Evolutionary conservation across 2,329 filamentous ascomycete species (phyloP), one percentile per base, ranked within the genome.

Genomic region (Nigrospora osmanthi): DNA sequence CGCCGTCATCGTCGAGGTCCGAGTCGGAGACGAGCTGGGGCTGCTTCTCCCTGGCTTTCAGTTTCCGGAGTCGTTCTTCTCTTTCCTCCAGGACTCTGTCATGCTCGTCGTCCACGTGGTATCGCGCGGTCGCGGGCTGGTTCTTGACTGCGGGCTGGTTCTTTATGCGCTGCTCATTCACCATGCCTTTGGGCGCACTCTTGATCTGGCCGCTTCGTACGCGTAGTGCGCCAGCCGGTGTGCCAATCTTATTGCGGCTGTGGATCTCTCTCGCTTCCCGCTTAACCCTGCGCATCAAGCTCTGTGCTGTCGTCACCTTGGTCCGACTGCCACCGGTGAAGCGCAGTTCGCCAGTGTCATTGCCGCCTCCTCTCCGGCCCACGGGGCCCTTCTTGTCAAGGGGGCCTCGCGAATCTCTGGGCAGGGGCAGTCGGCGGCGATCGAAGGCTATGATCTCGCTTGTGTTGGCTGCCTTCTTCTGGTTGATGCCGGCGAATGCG

Each of bases 211-310:
- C 60, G 7, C 58, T 50, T 14, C 55, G 58, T 23, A 64, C 58
- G 31, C 49, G 38, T 28, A 67, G 49, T 47, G 59, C 51, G 44
- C 65, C 61, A 1, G 63, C 60, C 12, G 66, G 61, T 11, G 59
- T 69, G 15, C 69, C 66, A 32, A 79, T 63, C 31, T 66, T 64
- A 43, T 72, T 69, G 50, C 74, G 71, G 33, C 58, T 67, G 43
- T 65, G 66, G 37, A 80, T 75, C 52, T 80, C 74, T 39, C 67
- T 70, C 6, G 74, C 75, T 54, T 84, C 76, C 40, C 76, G 69
- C 38, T 71, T 70, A 17, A 78, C 75, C 51, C 73, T 78, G 44
- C 70, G 68, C 54, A 84, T 68, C 42, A 82, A 69, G 47, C 71
- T 75, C 45, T 75, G 68, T 28, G 72, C 72, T 16, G 67, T 71